phyloP scores from a whole-genome alignment of 2,329 filamentous ascomycete species.

The Fusarium temperatum region DNA sequence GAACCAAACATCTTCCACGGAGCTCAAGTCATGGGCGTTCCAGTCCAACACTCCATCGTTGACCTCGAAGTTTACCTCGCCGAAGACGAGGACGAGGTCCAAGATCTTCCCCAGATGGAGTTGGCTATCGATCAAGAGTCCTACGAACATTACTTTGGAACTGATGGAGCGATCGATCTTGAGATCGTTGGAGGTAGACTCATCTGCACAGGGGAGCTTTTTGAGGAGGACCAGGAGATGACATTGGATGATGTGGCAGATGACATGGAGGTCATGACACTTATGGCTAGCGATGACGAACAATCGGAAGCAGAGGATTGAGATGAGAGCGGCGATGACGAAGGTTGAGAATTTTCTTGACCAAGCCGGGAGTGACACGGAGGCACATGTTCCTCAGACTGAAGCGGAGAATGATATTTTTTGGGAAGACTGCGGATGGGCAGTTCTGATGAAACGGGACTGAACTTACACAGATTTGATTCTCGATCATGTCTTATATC shows the following conservation, averaged over 20 bases:
- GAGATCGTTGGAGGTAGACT: slow-evolving; percentile 39
- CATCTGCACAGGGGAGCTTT: slow-evolving; percentile 24
- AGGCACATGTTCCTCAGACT: neutral
- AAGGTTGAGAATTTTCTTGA: neutral
- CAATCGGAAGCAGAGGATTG: neutral
- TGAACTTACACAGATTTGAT: neutral
- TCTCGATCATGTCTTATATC: neutral
- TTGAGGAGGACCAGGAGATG: slow-evolving; percentile 20
- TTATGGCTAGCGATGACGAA: neutral
- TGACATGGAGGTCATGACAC: neutral
- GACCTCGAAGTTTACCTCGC: slow-evolving; percentile 46
- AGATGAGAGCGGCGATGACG: neutral
- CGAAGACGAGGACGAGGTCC: slow-evolving; percentile 39
- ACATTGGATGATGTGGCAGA: neutral
- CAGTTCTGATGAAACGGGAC: slow-evolving; percentile 16
- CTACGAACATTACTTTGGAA: slow-evolving; percentile 38
- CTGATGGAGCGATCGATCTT: slow-evolving; percentile 39
- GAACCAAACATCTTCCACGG: slow-evolving; percentile 42
- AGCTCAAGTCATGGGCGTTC: slow-evolving; percentile 36
- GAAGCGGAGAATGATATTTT: neutral
- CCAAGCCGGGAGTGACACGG: no score
- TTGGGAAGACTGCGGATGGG: slow-evolving; percentile 18
- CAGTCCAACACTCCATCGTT: neutral
- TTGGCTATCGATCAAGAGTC: slow-evolving; percentile 42
- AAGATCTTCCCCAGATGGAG: slow-evolving; percentile 44